Base-by-base conservation (phyloP, 2,329 filamentous ascomycete genomes). In the Neospermospora avenae region DNA sequence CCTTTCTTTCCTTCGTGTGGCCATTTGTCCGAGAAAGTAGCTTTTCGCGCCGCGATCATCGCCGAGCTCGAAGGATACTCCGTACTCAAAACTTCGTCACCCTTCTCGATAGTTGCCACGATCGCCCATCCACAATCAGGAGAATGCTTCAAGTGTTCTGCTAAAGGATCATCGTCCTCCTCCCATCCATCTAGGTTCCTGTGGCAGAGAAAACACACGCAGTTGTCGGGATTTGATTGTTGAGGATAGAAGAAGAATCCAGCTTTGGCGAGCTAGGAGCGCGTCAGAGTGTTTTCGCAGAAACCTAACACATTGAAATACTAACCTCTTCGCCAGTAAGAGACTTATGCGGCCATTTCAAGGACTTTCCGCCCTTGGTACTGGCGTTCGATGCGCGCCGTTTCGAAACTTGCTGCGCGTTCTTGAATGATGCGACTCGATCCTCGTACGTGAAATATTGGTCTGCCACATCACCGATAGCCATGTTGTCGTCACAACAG, bases 141-240 rank as follows among this genome's bases (percentile, higher is more conserved):
- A 2, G 91, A 89, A 72, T 96, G 90, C 66, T 87, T 90, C 31
- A 96, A 74, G 74, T 99, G 95, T 72, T 99, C 95, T 53, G 82
- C 81, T 4, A 96, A 79, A 0, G 95, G 91, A 62, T 91, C 84
- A 72, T 99, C 95, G 22, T 87, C 85, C 41, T 87, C 81, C 70
- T 98, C 93, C 95, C 95, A 99, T 61, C 92, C 93, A 72, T 96
- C 92, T 13, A 99, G 81, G 58, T 87, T 85, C 72, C 91, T 89
- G 63, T 85, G 79, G 77, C 95, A 99, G 39, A 92, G 81, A 74
- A 96, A 98, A 74, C 95, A 99, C 67, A 85, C 84, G 51, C 90
- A 90, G 74, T 98, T 98, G 74, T 99, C 95, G 39, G 87, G 87
- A 70, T 86, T 90, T 49, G 84, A 82, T 55, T 84, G 80, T 14